Base-by-base conservation (phyloP, 202 grass and related monocot genomes). In the Musa balbisiana region DNA sequence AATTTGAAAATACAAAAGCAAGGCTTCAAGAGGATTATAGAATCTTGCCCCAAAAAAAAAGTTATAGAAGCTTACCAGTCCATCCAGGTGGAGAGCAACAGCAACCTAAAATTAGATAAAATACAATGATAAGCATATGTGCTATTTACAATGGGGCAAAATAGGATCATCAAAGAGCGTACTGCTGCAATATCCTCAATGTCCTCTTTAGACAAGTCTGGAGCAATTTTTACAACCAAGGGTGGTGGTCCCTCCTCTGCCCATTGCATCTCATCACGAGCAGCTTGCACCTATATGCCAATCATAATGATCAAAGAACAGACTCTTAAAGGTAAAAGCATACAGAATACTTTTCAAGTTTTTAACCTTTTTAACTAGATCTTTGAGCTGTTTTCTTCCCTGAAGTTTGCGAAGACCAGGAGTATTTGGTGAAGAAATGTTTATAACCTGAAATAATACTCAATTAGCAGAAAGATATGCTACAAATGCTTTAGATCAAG, bases 221-320 rank as follows among this genome's bases (percentile, higher is more conserved):
- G 95, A 78, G 91, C 95, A 53, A 99, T 94, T 71, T 99, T 99
- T 14, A 99, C 95, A 22, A 92, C 86, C 74, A 99, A 82, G 75
- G 95, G 95, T 26, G 95, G 95, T 82, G 89, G 95, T 21, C 91
- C 95, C 72, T 99, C 91, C 90, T 95, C 89, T 69, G 83, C 95
- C 89, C 91, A 99, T 81, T 92, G 95, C 95, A 99, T 99, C 83
- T 99, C 95, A 82, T 94, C 95, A 67, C 87, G 85, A 73, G 95
- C 91, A 84, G 87, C 89, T 92, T 99, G 95, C 29, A 99, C 91
- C 91, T 99, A 70, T n/a, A 67, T 70, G 43, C 67, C 67, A 70
- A 52, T 70, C n/a, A 10, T 49, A 70, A 62, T 75, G 22, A 72
- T 54, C 52, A 26, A 66, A 59, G 23, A 50, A 14, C n/a, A 52